These are phyloP conservation scores for Puccinia polysora DNA, from an alignment of 1,284 basidiomycete species.

Conservation along the genomic window DNA sequence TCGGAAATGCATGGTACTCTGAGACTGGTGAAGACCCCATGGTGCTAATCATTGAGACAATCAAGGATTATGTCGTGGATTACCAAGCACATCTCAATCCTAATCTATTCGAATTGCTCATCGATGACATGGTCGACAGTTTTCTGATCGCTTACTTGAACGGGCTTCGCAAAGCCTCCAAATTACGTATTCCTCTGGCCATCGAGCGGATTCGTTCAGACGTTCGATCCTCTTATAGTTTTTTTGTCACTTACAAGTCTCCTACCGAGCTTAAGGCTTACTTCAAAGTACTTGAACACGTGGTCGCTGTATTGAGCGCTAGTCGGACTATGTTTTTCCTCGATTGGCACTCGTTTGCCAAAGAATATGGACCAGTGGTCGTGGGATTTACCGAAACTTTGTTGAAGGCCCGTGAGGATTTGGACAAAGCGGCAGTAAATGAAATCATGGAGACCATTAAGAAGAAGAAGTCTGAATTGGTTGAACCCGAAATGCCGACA, in stretches of 20 bases:
- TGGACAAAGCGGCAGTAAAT: conserved; percentile 77
- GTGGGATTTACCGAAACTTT: conserved; percentile 82
- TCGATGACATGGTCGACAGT: conserved; percentile 86
- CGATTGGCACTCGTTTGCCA: conserved; percentile 87
- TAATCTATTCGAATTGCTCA: conserved; percentile 80
- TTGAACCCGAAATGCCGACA: conserved; percentile 46
- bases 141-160: conserved; percentile 89
- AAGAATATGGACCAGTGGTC: conserved; percentile 79
- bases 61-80: conserved; percentile 90
- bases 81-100: conserved; percentile 86
- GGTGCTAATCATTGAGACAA: conserved; percentile 83
- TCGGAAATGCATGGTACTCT: conserved; percentile 74
- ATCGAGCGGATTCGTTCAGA: conserved; percentile 77
- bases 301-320: conserved; percentile 77
- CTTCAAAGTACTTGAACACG: conserved; percentile 81
- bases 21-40: conserved; percentile 62
- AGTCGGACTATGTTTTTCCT: conserved; percentile 89
- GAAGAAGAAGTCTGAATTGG: conserved; percentile 60
- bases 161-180: conserved; percentile 75
- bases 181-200: conserved; percentile 79
- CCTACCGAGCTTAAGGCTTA: conserved; percentile 72
- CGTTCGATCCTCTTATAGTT: conserved; percentile 68
- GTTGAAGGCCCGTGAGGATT: conserved; percentile 81
- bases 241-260: conserved; percentile 75
- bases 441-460: conserved; percentile 93